Evolutionary conservation across 2,329 filamentous ascomycete species (phyloP).

Genomic region (Chalara sp.): DNA sequence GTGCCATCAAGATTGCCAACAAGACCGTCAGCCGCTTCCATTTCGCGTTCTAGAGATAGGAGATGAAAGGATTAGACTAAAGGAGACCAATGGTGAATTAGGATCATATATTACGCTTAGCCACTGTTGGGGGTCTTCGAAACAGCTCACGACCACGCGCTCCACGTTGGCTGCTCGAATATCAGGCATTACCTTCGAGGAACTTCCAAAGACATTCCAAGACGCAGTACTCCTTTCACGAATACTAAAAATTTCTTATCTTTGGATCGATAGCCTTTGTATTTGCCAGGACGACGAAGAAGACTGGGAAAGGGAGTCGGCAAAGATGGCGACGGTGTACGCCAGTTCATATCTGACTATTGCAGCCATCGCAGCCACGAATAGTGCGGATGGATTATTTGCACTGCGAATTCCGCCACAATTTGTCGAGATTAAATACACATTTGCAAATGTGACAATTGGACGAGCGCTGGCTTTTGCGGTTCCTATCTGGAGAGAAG

Average conservation of each 20-base stretch:
- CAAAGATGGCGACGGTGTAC: constrained; percentile 21
- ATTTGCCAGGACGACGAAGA: constrained; percentile 8
- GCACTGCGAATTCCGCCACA: no score
- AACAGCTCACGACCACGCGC: constrained; percentile 4
- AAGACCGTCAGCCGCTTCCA: not conserved
- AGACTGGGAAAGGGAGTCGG: constrained; percentile 20
- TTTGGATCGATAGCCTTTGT: not conserved
- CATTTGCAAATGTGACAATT: no score
- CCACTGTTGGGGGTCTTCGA: constrained; percentile 5
- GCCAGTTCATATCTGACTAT: constrained; percentile 11
- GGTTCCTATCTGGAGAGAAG: no score
- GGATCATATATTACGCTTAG: constrained; percentile 6
- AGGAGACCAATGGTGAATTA: constrained; percentile 1
- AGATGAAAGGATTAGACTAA: constrained; percentile 2
- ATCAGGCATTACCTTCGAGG: constrained; percentile 1
- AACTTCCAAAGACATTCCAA: constrained; percentile 18
- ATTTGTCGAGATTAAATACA: no score
- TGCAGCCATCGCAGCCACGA: no score
- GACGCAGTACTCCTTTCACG: constrained; percentile 28
- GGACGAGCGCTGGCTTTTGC: no score
- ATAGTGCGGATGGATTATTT: no score
- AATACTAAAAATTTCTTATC: constrained; percentile 27
- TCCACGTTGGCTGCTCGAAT: constrained; percentile 1
- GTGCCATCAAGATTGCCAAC: no score
- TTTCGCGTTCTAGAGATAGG: constrained; percentile 4